Percentiles rank a stretch among this genome's conserved stretches.
These are phyloP conservation scores for Agarophyton chilense DNA, from an alignment of 23 red algal genomes.

Conservation along the genomic window DNA sequence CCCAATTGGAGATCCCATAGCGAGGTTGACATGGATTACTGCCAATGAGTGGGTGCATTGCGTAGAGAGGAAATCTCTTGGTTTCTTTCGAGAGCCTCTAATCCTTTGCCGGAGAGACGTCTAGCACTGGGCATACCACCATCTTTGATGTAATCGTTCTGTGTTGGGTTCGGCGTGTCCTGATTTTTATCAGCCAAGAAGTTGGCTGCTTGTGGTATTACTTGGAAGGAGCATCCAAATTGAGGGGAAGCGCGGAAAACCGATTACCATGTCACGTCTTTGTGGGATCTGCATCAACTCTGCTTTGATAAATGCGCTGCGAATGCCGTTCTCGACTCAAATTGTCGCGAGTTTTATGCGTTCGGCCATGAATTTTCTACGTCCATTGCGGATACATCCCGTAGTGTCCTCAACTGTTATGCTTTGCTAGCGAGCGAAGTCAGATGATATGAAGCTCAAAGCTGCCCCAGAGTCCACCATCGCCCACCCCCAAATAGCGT, in stretches of 20 bases:
- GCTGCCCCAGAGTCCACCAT: conserved; percentile 7
- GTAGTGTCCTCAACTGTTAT: background rate
- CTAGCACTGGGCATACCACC: too few species aligned
- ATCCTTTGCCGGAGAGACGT: background rate
- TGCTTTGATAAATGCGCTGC: background rate
- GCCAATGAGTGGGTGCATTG: conserved; percentile 12
- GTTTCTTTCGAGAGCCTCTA: background rate
- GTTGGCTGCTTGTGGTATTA: background rate
- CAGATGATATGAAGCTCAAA: background rate
- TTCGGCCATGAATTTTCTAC: background rate
- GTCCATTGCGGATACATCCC: background rate
- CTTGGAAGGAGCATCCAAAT: conserved; percentile 25
- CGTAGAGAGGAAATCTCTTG: background rate
- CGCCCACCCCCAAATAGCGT: background rate
- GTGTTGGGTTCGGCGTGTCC: background rate
- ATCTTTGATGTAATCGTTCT: too few species aligned
- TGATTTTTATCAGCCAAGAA: background rate
- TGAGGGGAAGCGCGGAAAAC: background rate
- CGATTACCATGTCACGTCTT: conserved; percentile 16
- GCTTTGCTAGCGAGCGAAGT: background rate
- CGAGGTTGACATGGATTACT: background rate
- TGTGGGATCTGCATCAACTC: conserved; percentile 14
- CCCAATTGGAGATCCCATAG: background rate
- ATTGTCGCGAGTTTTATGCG: background rate
- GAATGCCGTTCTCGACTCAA: background rate